Evolutionary conservation across 202 grass and related monocot genomes (phyloP).

Genomic region (Cymbopogon flexuosus): DNA sequence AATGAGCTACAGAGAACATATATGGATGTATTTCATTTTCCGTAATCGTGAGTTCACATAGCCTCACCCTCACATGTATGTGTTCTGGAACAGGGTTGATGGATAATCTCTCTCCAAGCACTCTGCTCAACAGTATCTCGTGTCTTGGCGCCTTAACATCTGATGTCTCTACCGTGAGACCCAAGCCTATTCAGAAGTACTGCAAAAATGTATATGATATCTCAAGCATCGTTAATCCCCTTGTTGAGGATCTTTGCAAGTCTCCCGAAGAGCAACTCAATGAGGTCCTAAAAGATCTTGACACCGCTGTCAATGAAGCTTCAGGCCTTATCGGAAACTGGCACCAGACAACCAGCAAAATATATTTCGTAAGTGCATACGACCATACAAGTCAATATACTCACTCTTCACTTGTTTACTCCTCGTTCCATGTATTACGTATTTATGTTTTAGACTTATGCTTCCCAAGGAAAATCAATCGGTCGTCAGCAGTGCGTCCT

Average conservation of each 20-base stretch:
- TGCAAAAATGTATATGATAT: slow-evolving; percentile 46
- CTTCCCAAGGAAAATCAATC: not conserved
- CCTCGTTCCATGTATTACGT: not conserved
- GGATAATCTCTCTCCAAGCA: slow-evolving; percentile 37
- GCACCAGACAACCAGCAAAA: slow-evolving; percentile 84
- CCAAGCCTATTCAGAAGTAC: slow-evolving; percentile 45
- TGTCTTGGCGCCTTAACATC: slow-evolving; percentile 28
- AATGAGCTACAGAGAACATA: not conserved
- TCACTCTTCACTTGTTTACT: not conserved
- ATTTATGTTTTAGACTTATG: not conserved
- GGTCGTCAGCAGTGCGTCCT: not conserved
- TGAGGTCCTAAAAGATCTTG: slow-evolving; percentile 54
- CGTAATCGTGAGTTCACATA: not conserved
- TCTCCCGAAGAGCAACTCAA: slow-evolving; percentile 49
- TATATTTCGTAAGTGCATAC: slow-evolving; percentile 66
- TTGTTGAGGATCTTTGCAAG: slow-evolving; percentile 49
- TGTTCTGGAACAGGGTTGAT: slow-evolving; percentile 39
- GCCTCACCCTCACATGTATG: not conserved
- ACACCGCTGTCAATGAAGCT: slow-evolving; percentile 56
- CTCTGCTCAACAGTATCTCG: slow-evolving; percentile 38
- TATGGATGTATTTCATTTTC: slow-evolving; percentile 10
- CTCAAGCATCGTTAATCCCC: slow-evolving; percentile 39
- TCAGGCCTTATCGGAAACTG: slow-evolving; percentile 63
- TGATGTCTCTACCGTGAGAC: slow-evolving; percentile 31
- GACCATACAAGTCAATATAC: not conserved